Conservation (phyloP, 73 alveolate genomes). For the Symbiodinium pilosum region DNA sequence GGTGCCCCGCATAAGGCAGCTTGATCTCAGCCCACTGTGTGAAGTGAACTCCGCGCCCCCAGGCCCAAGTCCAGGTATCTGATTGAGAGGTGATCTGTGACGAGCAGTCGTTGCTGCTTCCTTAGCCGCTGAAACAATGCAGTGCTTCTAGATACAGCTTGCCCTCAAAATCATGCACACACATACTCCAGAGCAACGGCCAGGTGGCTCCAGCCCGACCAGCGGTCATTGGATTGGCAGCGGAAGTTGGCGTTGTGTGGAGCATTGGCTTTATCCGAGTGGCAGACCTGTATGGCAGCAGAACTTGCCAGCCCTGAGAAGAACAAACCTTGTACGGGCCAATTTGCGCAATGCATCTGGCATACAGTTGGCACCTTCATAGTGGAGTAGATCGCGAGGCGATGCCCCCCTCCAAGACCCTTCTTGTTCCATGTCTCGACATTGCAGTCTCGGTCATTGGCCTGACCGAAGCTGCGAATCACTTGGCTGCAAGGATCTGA, state of each 20-base stretch:
- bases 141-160: not conserved
- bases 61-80: not conserved
- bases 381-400: not conserved
- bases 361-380: not conserved
- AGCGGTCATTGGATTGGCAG: not conserved
- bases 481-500: too few relatives aligned
- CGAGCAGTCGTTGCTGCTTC: constrained; percentile 6
- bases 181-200: not conserved
- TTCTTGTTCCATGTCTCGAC: not conserved
- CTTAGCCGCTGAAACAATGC: not conserved
- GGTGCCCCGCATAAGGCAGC: not conserved
- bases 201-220: constrained; percentile 17
- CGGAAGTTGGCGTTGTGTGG: not conserved
- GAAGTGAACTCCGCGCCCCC: constrained; percentile 11
- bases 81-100: not conserved
- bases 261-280: not conserved
- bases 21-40: constrained; percentile 1
- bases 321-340: too few relatives aligned
- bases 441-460: not conserved
- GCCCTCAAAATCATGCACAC: not conserved
- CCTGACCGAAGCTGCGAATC: not conserved
- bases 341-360: too few relatives aligned
- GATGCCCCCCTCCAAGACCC: not conserved
- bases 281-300: constrained; percentile 7
- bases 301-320: not conserved